A percentile compares a stretch with the other conserved stretches of the same genome.
These are phyloP conservation scores for Sclerotinia borealis DNA, from an alignment of 2,329 filamentous ascomycete species.

Conservation along the genomic window DNA sequence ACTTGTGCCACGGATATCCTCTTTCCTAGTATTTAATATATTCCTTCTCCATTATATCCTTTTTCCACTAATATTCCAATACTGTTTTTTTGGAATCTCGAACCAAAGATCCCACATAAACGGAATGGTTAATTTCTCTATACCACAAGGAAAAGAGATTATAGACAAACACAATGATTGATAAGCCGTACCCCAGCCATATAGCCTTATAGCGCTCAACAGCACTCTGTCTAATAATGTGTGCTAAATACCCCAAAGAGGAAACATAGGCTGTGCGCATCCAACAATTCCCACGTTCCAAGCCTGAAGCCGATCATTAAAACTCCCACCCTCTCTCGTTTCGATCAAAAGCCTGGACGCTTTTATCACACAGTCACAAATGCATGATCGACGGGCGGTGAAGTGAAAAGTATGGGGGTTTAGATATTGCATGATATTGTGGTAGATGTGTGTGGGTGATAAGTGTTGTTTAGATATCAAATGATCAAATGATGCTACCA, in stretches of 20 bases:
- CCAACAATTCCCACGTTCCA: neutral
- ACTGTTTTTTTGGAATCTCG: neutral
- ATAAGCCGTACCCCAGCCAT: neutral
- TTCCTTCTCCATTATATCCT: neutral
- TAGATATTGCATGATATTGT: neutral
- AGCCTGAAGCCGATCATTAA: neutral
- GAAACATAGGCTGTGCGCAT: neutral
- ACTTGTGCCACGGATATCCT: neutral
- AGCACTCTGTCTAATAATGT: neutral
- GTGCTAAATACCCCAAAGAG: neutral
- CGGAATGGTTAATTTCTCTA: neutral
- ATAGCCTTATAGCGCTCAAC: neutral
- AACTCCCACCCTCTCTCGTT: neutral
- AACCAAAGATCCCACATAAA: neutral
- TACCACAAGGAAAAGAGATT: neutral
- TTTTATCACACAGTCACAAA: neutral
- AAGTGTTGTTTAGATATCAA: neutral
- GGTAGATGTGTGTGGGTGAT: constrained; percentile 1
- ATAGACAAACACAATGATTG: neutral
- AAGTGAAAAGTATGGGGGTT: neutral
- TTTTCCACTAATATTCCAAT: neutral
- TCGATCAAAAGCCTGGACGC: neutral
- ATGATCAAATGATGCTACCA: constrained; percentile 2
- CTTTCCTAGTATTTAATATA: neutral
- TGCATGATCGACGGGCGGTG: constrained; percentile 1